These are phyloP conservation scores for Typha latifolia DNA, from an alignment of 176 grass and related monocot species.

Conservation along the genomic window DNA sequence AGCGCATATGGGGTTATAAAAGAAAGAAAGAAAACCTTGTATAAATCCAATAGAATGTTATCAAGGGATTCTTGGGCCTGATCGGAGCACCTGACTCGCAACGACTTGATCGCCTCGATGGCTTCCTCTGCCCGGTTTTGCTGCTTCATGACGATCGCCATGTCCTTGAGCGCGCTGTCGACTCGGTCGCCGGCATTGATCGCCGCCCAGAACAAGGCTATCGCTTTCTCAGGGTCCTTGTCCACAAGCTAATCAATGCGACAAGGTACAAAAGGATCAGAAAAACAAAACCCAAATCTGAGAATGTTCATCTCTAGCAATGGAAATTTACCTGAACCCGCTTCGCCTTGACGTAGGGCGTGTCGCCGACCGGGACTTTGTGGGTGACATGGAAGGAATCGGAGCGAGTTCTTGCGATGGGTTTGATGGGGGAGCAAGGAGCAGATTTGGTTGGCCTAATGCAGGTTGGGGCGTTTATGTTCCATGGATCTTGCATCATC, in stretches of 20 bases:
- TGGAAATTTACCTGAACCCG: conserved; percentile 58
- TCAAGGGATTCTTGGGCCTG: conserved; percentile 96
- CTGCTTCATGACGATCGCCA: conserved; percentile 99
- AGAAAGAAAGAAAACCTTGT: conserved; percentile 44
- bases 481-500: conserved; percentile 54
- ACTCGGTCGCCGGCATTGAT: conserved; percentile 89
- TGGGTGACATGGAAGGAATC: conserved; percentile 77
- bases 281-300: background rate
- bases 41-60: conserved; percentile 91
- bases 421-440: conserved; percentile 69
- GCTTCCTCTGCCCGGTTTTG: conserved; percentile 97
- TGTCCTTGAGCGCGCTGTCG: conserved; percentile 97
- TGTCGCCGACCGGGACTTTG: conserved; percentile 90
- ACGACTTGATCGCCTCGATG: conserved; percentile 93
- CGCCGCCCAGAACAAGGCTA: conserved; percentile 83
- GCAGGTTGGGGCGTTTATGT: conserved; percentile 11
- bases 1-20: too few relatives aligned
- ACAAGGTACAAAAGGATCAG: background rate
- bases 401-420: conserved; percentile 37
- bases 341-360: conserved; percentile 85
- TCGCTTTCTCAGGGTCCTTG: conserved; percentile 85
- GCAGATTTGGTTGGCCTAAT: conserved; percentile 54
- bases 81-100: conserved; percentile 75
- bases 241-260: conserved; percentile 57
- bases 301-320: background rate